Conservation (phyloP, 2,329 filamentous ascomycete genomes). For the Arthrobotrys iridis region DNA sequence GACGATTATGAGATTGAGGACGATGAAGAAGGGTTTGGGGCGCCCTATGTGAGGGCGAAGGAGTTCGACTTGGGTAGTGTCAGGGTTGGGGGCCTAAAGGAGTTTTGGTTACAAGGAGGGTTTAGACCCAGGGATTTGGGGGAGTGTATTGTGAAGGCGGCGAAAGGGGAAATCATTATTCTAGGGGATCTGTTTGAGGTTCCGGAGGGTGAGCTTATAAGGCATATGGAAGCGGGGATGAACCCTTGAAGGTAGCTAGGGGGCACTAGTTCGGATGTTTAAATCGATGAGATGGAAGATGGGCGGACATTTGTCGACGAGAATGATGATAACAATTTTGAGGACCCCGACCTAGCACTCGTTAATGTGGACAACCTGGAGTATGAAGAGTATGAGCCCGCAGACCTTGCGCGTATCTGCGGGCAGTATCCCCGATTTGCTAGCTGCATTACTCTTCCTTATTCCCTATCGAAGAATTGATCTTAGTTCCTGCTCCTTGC, state of each 20-base stretch:
- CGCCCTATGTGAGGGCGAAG: not conserved
- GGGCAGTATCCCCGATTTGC: no score
- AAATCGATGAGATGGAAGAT: no score
- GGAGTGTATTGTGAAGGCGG: conserved; percentile 24
- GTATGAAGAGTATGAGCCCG: no score
- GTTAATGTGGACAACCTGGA: no score
- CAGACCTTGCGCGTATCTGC: no score
- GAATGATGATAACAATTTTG: no score
- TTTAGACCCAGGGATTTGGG: conserved; percentile 29
- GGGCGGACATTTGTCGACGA: no score
- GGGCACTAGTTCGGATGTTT: no score
- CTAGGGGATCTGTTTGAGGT: not conserved
- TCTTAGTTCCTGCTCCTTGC: no score
- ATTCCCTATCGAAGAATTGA: no score
- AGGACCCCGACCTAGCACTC: no score
- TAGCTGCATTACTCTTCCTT: no score
- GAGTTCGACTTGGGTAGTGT: conserved; percentile 28
- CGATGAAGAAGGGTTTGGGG: not conserved
- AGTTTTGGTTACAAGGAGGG: conserved; percentile 29
- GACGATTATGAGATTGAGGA: not conserved
- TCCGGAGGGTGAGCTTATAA: not conserved
- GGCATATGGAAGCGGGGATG: not conserved
- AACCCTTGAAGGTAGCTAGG: not conserved
- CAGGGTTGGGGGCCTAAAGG: conserved; percentile 22
- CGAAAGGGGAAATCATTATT: not conserved